A percentile compares a stretch with the other conserved stretches of the same genome.
Evolutionary conservation across 73 alveolate genomes (phyloP).

Genomic region (Breviolum minutum): DNA sequence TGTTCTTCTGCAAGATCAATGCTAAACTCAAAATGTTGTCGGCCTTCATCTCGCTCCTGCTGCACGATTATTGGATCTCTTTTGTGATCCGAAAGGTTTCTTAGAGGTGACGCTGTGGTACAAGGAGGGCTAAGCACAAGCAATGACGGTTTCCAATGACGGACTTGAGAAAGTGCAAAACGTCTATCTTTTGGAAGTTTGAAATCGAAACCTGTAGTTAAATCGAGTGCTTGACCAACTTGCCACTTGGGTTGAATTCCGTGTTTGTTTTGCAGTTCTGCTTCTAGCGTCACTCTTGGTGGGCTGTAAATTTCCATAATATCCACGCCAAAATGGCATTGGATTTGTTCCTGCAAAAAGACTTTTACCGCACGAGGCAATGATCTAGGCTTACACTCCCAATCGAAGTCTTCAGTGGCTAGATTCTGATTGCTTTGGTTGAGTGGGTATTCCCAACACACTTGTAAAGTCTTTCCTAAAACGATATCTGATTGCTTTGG

Average conservation of each 20-base stretch:
- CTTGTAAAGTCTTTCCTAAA: not conserved
- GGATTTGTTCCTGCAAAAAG: not conserved
- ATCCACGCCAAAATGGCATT: not conserved
- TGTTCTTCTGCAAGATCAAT: not conserved
- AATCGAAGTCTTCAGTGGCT: not conserved
- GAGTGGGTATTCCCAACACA: not conserved
- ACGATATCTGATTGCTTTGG: not conserved
- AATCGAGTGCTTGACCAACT: not conserved
- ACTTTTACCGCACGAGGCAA: not conserved
- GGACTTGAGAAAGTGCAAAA: not conserved
- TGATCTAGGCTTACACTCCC: not conserved
- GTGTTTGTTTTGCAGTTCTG: not conserved
- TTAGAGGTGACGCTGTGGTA: not conserved
- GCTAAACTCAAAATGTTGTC: not conserved
- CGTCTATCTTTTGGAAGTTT: not conserved
- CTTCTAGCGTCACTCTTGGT: not conserved
- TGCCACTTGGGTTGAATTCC: not conserved
- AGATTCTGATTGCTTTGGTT: not conserved
- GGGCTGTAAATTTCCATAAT: not conserved
- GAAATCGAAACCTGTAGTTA: not conserved
- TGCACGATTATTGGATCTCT: not conserved
- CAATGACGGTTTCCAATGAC: not conserved
- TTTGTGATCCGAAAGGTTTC: not conserved
- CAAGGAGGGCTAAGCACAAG: not conserved
- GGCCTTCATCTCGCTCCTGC: not conserved